Evolutionary conservation across 2,329 filamentous ascomycete species (phyloP), one percentile per base, ranked within the genome.

Genomic region (Fusarium sororula): DNA sequence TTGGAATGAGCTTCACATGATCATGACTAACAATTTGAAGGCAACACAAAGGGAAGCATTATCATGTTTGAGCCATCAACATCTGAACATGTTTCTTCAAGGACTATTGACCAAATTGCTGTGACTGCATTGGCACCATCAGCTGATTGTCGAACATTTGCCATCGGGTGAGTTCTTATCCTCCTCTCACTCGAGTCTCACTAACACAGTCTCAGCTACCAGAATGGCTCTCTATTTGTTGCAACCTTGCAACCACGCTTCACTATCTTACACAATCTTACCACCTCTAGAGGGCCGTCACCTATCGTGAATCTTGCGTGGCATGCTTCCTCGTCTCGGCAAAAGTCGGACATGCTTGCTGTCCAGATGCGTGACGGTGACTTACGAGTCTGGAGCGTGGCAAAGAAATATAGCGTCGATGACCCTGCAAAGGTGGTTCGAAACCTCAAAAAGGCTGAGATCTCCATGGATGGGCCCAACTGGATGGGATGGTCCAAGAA

Each of bases 401-500:
- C 96, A 26, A 99, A 98, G 83, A 89, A 89, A 68, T 86, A 92
- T 81, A 87, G 91, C 81, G 83, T 89, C 77, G 90, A 88, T 54
- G 93, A 98, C 75, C 88, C 92, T 24, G 95, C 95, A 41, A 96
- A 95, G 79, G 93, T 98, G 13, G 97, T 98, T 68, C 89, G 96
- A 71, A 92, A 97, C 35, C 85, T 99, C 55, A 96, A 94, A 81
- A 89, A 93, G 77, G 91, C 91, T 13, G 95, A 98, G 70, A 91
- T 91, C 74, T 91, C 89, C 75, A 85, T 90, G 39, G 84, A 90
- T 6, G 94, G 94, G 3, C 92, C 94, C 42, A 98, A 97, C 81
- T 99, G 96, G 96, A 95, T 98, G 87, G 93, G 91, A 26, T 99
- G 96, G 96, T 98, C 96, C 0, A 98, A 98, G 84, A 98, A 98